Base-by-base conservation (phyloP, 1,139 yeast genomes). In the Scheffersomyces stambukii region DNA sequence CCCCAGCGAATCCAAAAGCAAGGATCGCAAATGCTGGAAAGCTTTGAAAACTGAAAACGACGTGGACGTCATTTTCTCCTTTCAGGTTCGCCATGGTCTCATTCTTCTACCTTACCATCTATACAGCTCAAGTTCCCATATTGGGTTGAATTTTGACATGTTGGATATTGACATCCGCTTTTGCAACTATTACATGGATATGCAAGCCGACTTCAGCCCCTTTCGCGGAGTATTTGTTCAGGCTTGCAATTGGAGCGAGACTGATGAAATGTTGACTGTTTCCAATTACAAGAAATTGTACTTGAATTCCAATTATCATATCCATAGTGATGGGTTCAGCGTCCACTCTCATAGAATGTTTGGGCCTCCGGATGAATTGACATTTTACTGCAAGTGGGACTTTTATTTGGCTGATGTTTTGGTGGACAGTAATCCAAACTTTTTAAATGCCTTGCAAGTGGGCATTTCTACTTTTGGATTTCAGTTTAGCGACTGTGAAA, bases 111-210 rank as follows among this genome's bases (percentile, higher is more conserved):
- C 98, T 0, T 73, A 75, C 17, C 74, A 80, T 37, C 56, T 86
- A 7, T 89, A 85, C 46, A 79, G 81, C 33, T 69, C 77, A 19
- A 60, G 66, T 11, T 70, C 83, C 0, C 82, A 80, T 47, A 48
- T 83, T 20, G 77, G 81, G 0, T 51, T 89, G 1, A 68, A 70
- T 21, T 80, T 86, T 46, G 79, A 79, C 18, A 64, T 71, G 19
- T 60, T 88, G 28, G 88, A 80, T 43, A 71, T 84, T 19, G 96
- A 88, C 46, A 64, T 85, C 21, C 63, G 97, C 30, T 83, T 86
- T 53, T 81, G 91, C n/a, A 84, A 86, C 43, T 89, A 82, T 51
- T 91, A 89, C 49, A 86, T 89, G 96, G 96, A 85, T 49, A 54
- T 80, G 49, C 80, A 77, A 40, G 79, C 76, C 13, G 73, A 77